Percentiles rank a stretch among this genome's conserved stretches.
phyloP scores from a whole-genome alignment of 345 rosid genomes.

The Citrus unshiu region DNA sequence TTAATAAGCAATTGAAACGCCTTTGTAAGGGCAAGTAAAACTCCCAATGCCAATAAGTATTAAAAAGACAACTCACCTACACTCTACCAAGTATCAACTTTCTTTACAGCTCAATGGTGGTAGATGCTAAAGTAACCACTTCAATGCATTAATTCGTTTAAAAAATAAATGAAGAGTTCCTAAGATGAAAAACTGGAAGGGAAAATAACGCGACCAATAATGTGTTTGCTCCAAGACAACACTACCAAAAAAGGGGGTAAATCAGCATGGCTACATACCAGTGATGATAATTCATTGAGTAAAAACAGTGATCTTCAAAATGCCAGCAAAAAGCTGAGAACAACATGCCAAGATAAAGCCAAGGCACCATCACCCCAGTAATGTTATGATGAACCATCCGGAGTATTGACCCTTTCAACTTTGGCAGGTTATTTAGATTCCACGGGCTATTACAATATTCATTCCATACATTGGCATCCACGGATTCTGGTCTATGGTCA shows the following conservation, averaged over 20 bases:
- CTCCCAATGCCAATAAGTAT: background rate
- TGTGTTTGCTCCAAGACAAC: background rate
- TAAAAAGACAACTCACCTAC: background rate
- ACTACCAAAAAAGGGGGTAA: background rate
- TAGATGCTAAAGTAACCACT: background rate
- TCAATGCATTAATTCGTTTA: background rate
- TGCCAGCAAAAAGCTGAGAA: constrained; percentile 99
- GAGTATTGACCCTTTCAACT: constrained; percentile 88
- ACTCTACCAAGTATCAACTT: background rate
- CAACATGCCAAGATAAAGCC: constrained; percentile 92
- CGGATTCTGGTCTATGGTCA: constrained; percentile 65
- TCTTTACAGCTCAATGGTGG: background rate
- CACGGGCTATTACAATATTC: constrained; percentile 76
- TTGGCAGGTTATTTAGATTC: constrained; percentile 98
- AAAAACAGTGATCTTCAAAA: constrained; percentile 97
- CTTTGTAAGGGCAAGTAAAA: background rate
- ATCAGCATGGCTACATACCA: constrained; percentile 52
- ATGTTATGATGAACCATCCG: constrained; percentile 78
- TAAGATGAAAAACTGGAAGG: background rate
- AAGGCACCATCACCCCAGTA: constrained; percentile 92
- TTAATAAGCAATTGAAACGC: background rate
- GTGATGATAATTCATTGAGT: constrained; percentile 92
- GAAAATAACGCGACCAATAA: background rate
- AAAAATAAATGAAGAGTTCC: background rate
- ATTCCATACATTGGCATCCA: constrained; percentile 63